A percentile compares a stretch with the other conserved stretches of the same genome.
Evolutionary conservation across 495 filamentous ascomycete species (phyloP).

Genomic region (Antarctomyces pellizariae): DNA sequence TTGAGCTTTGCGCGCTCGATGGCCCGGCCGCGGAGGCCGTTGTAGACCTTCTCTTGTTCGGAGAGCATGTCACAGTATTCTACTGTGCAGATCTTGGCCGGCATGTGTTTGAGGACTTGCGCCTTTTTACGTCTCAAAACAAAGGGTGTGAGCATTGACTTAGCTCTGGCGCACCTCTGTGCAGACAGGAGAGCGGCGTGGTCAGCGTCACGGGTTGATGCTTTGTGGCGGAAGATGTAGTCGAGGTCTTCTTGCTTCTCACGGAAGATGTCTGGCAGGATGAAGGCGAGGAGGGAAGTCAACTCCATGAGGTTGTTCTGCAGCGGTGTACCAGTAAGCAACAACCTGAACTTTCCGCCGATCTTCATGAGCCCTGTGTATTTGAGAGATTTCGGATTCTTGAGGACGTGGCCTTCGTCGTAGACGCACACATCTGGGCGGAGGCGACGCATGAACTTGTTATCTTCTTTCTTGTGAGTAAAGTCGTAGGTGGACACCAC

Average conservation of each 20-base stretch:
- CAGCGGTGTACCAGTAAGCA: slow-evolving; percentile 81
- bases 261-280: slow-evolving; percentile 63
- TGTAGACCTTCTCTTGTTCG: slow-evolving; percentile 47
- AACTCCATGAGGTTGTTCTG: slow-evolving; percentile 94
- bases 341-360: slow-evolving; percentile 48
- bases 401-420: slow-evolving; percentile 81
- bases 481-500: slow-evolving; percentile 80
- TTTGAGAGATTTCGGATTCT: slow-evolving; percentile 57
- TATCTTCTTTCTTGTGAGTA: slow-evolving; percentile 36
- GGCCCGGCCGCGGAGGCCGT: slow-evolving; percentile 23
- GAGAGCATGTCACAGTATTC: slow-evolving; percentile 57
- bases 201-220: slow-evolving; percentile 49
- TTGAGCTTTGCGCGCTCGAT: slow-evolving; percentile 12
- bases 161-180: slow-evolving; percentile 64
- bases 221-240: slow-evolving; percentile 74
- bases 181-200: slow-evolving; percentile 57
- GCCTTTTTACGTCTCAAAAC: slow-evolving; percentile 83
- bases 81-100: slow-evolving; percentile 54
- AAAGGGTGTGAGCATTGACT: slow-evolving; percentile 86
- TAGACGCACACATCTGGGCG: slow-evolving; percentile 48
- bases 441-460: slow-evolving; percentile 42
- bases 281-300: slow-evolving; percentile 68
- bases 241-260: slow-evolving; percentile 50
- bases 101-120: slow-evolving; percentile 74
- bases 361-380: slow-evolving; percentile 68